Base-by-base conservation (phyloP, 768 basidiomycete genomes). In the Phaeotremella skinneri region DNA sequence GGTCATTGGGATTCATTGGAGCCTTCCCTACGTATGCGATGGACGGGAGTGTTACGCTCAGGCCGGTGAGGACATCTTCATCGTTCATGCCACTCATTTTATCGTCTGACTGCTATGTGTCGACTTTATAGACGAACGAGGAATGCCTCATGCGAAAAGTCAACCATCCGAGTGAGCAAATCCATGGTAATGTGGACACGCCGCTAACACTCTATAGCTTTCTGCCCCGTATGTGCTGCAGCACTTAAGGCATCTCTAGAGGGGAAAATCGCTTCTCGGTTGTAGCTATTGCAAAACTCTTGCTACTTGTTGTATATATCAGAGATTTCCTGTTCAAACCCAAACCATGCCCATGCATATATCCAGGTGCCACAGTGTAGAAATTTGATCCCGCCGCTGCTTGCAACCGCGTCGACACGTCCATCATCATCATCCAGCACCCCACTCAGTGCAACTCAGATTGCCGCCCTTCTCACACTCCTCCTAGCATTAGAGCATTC, bases 141-240 rank as follows among this genome's bases (percentile, higher is more conserved):
- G 64, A 53, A 26, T 76, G 74, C 50, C 49, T 76, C 29, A 76
- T 76, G 74, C 49, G 74, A 5, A 69, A 68, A 16, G 70, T 74
- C n/a, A 74, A 68, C 34, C 58, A 69, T 41, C 70, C 72, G 1
- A 55, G 74, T 73, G 32, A 37, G 58, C 21, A 16, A n/a, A 14
- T 26, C 26, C 26, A 4, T 16, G 57, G 1, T 30, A 23, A 43
- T 14, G 23, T 23, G 27, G 29, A 42, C 21, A 27, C 1, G 27
- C n/a, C 37, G 37, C 17, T 42, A 21, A 16, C 6, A 16, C 16
- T 16, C 45, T 16, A 1, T 32, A 72, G 73, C 55, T 4, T 72
- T 72, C 59, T 72, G 73, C 45, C 55, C 70, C 0, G 70, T 75
- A 11, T 75, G 73, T 57, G 60, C 61, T 2, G 49, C 41, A 17